A percentile compares a stretch with the other conserved stretches of the same genome.
phyloP scores from a whole-genome alignment of 2,329 filamentous ascomycete species.

The Dryadomyces quercivorus region DNA sequence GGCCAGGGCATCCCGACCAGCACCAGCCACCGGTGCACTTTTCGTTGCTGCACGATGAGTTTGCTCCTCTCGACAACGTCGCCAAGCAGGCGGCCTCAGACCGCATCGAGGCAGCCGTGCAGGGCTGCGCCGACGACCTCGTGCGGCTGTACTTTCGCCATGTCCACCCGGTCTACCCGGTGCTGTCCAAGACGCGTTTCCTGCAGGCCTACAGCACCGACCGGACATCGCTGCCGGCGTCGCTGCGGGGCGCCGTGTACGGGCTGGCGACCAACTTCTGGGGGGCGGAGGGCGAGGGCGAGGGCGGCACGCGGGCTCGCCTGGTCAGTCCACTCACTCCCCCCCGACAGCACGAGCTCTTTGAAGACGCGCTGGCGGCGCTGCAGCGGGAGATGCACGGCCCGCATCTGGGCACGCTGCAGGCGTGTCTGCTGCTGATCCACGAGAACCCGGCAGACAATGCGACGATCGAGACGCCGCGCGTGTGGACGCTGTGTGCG shows the following conservation, averaged over 20 bases:
- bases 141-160: constrained; percentile 32
- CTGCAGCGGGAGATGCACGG: constrained; percentile 33
- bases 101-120: constrained; percentile 28
- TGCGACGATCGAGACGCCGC: constrained; percentile 32
- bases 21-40: constrained; percentile 32
- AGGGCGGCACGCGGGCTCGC: no score
- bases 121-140: constrained; percentile 26
- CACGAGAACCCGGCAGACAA: constrained; percentile 32
- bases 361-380: constrained; percentile 28
- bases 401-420: constrained; percentile 31
- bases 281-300: constrained; percentile 13
- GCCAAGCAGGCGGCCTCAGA: constrained; percentile 26
- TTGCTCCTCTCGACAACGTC: constrained; percentile 28
- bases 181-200: constrained; percentile 32
- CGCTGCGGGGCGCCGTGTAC: constrained; percentile 31
- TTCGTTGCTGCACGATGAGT: constrained; percentile 29
- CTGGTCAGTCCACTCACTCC: no score
- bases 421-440: constrained; percentile 31
- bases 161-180: constrained; percentile 29
- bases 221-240: constrained; percentile 28
- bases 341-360: constrained; percentile 28
- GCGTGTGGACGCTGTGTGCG: constrained; percentile 29
- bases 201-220: constrained; percentile 24
- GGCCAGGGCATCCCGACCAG: constrained; percentile 10
- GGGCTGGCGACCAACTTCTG: constrained; percentile 31